Base-by-base conservation (phyloP, 2,329 filamentous ascomycete genomes). In the Knufia fluminis region DNA sequence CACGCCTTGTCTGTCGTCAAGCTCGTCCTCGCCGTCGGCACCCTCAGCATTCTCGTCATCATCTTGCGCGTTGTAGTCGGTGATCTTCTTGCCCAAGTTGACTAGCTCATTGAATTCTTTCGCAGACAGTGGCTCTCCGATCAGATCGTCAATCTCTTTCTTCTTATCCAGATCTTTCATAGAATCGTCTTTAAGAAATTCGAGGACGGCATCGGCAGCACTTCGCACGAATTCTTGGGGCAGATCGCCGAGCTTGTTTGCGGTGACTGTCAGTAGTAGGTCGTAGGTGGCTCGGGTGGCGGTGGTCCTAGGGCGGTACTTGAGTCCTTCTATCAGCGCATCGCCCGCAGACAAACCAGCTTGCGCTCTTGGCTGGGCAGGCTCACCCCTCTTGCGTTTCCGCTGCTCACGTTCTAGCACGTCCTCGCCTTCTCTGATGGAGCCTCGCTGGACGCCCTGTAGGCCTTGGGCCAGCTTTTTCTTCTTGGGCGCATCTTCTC, bases 111-210 rank as follows among this genome's bases (percentile, higher is more conserved):
- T 97, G 72, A 97, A 98, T 65, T 95, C 84, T 64, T 96, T 94
- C 1, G 87, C 79, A 43, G 77, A 83, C 72, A 96, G 79, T 0
- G 82, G 81, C 31, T 78, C 78, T n/a, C 91, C 92, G 36, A 98
- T 68, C 52, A 97, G 81, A 57, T 97, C 92, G 60, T 98, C 92
- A 38, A 97, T 81, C 65, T 96, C 89, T 69, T 90, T 95, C 74
- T 98, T 98, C 74, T 94, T 96, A 66, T 98, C 92, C 52, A 94
- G 86, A 64, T 98, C 92, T 67, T 97, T 97, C 71, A 96, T 74
- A 55, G 90, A 85, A 55, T 96, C 90, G 59, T 97, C 90, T 68
- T 98, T 98, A 39, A 98, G 73, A 55, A 85, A 88, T 64, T 98
- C 92, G 47, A 98, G 67, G 2, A 90, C 82, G 2, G 86, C 89